phyloP scores from a whole-genome alignment of 2,329 filamentous ascomycete genomes.

The Dichotomopilus funicola region DNA sequence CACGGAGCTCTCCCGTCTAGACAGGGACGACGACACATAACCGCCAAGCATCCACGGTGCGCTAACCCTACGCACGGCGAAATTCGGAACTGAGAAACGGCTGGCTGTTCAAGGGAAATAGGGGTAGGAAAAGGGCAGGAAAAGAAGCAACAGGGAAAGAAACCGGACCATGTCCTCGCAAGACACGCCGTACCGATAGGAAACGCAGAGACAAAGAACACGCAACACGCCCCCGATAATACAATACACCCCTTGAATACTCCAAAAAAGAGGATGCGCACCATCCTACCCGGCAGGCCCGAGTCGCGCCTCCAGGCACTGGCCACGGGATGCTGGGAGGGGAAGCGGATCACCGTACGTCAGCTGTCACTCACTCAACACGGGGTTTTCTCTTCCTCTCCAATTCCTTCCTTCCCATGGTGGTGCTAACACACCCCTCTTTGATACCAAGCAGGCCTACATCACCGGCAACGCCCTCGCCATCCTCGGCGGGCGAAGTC shows the following conservation, averaged over 20 bases:
- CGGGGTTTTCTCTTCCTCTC: not conserved
- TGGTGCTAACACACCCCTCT: not conserved
- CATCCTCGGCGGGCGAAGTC: conserved; percentile 55
- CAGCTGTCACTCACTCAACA: not conserved
- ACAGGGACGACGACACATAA: too few species aligned
- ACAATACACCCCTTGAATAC: too few species aligned
- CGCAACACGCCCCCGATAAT: too few species aligned
- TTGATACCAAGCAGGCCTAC: conserved; percentile 56
- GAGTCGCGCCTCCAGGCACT: conserved; percentile 42
- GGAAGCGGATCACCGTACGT: conserved; percentile 30
- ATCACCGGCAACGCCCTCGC: conserved; percentile 84
- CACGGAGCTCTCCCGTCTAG: too few species aligned
- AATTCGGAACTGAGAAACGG: too few species aligned
- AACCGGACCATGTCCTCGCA: conserved; percentile 7
- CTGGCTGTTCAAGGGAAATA: too few species aligned
- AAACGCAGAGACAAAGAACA: not conserved
- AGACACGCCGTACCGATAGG: conserved; percentile 17
- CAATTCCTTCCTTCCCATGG: not conserved
- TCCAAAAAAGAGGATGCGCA: conserved; percentile 33
- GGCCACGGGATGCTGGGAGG: conserved; percentile 41
- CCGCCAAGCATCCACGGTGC: too few species aligned
- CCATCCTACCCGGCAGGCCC: conserved; percentile 43
- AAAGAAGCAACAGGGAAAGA: too few species aligned
- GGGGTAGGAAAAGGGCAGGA: too few species aligned
- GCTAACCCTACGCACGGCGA: too few species aligned